Conservation (phyloP, 768 basidiomycete species). For the Daedaleopsis nitida region DNA sequence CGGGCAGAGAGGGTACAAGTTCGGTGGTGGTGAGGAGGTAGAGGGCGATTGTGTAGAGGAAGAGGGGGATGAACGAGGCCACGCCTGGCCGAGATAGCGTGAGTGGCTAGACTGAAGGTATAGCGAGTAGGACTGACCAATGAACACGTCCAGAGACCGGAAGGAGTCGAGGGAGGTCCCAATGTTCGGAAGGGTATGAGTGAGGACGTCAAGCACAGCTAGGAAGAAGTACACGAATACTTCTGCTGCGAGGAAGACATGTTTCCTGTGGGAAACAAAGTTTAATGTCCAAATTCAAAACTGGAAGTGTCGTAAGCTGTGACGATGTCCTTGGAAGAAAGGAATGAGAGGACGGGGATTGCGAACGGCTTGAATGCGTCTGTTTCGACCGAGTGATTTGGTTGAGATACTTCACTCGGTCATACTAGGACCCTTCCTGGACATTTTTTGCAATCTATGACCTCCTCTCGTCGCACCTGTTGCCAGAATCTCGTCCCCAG, state of each 20-base stretch:
- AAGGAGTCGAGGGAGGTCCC: constrained; percentile 49
- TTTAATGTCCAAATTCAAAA: not conserved
- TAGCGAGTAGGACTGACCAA: constrained; percentile 48
- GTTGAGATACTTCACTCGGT: no score
- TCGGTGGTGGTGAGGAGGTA: constrained; percentile 55
- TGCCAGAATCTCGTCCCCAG: not conserved
- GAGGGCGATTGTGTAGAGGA: constrained; percentile 64
- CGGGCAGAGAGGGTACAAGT: constrained; percentile 55
- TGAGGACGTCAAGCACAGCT: constrained; percentile 60
- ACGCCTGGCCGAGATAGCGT: constrained; percentile 36
- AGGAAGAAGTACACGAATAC: constrained; percentile 62
- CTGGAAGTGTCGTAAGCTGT: no score
- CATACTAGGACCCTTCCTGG: no score
- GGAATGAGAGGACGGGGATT: not conserved
- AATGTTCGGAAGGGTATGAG: constrained; percentile 54
- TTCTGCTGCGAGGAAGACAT: constrained; percentile 63
- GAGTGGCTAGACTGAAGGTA: not conserved
- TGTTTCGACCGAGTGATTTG: no score
- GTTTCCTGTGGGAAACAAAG: constrained; percentile 39
- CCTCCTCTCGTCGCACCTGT: no score
- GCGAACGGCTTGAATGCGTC: no score
- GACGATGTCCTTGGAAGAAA: not conserved
- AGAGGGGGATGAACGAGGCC: constrained; percentile 64
- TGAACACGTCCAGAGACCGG: constrained; percentile 54
- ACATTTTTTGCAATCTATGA: no score